phyloP scores from a whole-genome alignment of 306 rosid genomes.

The Fagus crenata region DNA sequence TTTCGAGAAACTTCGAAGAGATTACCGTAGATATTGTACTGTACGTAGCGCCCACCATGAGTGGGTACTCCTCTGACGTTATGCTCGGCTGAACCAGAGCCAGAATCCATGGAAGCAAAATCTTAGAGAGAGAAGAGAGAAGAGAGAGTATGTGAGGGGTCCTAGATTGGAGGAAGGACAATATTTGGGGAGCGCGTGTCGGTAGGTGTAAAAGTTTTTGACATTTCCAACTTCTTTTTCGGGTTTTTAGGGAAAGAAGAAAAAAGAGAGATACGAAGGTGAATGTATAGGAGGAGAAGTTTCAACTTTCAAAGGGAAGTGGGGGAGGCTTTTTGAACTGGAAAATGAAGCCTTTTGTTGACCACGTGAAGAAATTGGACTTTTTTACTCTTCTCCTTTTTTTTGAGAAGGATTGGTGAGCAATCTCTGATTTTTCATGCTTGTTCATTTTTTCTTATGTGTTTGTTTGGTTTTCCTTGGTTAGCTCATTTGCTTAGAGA shows the following conservation, averaged over 20 bases:
- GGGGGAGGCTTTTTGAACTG: slow-evolving; percentile 33
- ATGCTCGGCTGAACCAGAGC: slow-evolving; percentile 48
- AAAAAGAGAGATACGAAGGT: background rate
- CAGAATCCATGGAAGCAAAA: slow-evolving; percentile 28
- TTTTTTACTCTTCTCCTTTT: slow-evolving; percentile 21
- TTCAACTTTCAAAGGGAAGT: background rate
- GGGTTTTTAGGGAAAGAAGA: background rate
- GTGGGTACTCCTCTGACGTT: slow-evolving; percentile 60
- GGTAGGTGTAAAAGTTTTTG: slow-evolving; percentile 32
- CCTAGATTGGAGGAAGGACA: slow-evolving; percentile 28
- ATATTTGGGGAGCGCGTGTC: slow-evolving; percentile 29
- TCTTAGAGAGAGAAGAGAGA: too few relatives aligned
- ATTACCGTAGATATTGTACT: slow-evolving; percentile 84
- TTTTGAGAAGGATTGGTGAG: slow-evolving; percentile 31
- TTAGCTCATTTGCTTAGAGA: too few relatives aligned
- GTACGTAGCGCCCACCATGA: slow-evolving; percentile 78
- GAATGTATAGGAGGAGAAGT: background rate
- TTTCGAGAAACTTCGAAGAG: slow-evolving; percentile 85
- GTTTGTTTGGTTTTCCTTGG: background rate
- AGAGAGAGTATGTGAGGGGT: slow-evolving; percentile 1
- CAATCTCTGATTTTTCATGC: slow-evolving; percentile 19
- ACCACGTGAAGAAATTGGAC: slow-evolving; percentile 47
- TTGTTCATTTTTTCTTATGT: background rate
- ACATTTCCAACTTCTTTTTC: slow-evolving; percentile 22
- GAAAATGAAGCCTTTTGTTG: slow-evolving; percentile 30